phyloP scores from a whole-genome alignment of 306 rosid species.

The Rubus parviflorus region DNA sequence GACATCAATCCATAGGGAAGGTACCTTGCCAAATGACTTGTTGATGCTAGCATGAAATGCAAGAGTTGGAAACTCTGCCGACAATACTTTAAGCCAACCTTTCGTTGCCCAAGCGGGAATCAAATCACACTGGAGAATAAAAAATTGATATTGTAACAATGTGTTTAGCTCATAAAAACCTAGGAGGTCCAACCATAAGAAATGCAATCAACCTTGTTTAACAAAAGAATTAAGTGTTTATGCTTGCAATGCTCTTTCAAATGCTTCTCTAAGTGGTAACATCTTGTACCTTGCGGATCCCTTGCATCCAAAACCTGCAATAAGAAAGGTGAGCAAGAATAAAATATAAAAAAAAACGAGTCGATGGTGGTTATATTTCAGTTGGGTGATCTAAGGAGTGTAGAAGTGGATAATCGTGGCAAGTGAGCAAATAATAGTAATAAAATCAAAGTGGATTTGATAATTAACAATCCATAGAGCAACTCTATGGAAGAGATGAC shows the following conservation, averaged over 20 bases:
- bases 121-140: constrained; percentile 65
- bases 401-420: constrained; percentile 10
- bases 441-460: not conserved
- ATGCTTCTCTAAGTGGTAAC: constrained; percentile 93
- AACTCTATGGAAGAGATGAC: not conserved
- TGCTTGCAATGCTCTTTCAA: constrained; percentile 88
- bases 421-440: not conserved
- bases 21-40: constrained; percentile 96
- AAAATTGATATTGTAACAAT: not conserved
- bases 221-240: constrained; percentile 82
- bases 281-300: constrained; percentile 93
- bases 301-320: constrained; percentile 93
- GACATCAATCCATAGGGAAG: not conserved
- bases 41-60: constrained; percentile 96
- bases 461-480: not conserved
- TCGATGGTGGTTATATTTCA: not conserved
- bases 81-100: constrained; percentile 88
- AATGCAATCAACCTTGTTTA: constrained; percentile 65
- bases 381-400: not conserved
- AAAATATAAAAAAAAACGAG: constrained; percentile 1
- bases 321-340: not conserved
- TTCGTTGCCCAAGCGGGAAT: constrained; percentile 95
- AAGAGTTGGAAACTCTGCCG: constrained; percentile 81
- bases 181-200: constrained; percentile 2
- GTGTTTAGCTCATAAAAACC: not conserved